These are phyloP conservation scores for Trypanosomatidae sp. DNA, from an alignment of 208 protist genomes.

Conservation along the genomic window DNA sequence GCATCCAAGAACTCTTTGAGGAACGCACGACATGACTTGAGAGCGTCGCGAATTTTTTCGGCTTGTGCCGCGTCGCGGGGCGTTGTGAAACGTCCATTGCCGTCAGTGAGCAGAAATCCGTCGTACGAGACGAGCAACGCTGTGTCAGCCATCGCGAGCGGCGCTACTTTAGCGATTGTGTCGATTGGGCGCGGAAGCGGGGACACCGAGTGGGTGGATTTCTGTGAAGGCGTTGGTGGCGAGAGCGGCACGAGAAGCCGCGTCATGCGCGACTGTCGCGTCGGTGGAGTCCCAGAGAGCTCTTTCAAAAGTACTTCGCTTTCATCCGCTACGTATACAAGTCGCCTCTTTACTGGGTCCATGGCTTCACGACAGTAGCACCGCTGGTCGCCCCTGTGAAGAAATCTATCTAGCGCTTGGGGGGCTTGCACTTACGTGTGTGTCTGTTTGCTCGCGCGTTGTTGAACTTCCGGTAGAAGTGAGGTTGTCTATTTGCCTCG, in stretches of 20 bases:
- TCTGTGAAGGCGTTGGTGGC: constrained; percentile 19
- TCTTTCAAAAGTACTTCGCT: constrained; percentile 43
- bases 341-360: constrained; percentile 51
- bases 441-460: background rate
- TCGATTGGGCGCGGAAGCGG: constrained; percentile 16
- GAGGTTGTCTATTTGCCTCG: background rate
- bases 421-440: background rate
- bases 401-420: background rate
- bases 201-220: constrained; percentile 2
- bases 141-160: constrained; percentile 16
- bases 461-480: background rate
- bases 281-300: constrained; percentile 52
- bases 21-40: constrained; percentile 46
- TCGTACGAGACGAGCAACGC: constrained; percentile 72
- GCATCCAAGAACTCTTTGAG: constrained; percentile 27
- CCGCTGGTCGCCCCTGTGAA: background rate
- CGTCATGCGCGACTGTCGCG: constrained; percentile 46
- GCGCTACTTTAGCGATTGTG: background rate
- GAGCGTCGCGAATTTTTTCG: constrained; percentile 27
- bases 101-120: constrained; percentile 60
- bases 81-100: constrained; percentile 38
- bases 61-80: constrained; percentile 54
- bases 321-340: constrained; percentile 81
- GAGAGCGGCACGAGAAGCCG: constrained; percentile 43
- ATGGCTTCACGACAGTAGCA: constrained; percentile 11